Percentiles rank a stretch among this genome's conserved stretches.
Conservation (phyloP, 2,329 filamentous ascomycete genomes). For the Trichoderma asperellum region DNA sequence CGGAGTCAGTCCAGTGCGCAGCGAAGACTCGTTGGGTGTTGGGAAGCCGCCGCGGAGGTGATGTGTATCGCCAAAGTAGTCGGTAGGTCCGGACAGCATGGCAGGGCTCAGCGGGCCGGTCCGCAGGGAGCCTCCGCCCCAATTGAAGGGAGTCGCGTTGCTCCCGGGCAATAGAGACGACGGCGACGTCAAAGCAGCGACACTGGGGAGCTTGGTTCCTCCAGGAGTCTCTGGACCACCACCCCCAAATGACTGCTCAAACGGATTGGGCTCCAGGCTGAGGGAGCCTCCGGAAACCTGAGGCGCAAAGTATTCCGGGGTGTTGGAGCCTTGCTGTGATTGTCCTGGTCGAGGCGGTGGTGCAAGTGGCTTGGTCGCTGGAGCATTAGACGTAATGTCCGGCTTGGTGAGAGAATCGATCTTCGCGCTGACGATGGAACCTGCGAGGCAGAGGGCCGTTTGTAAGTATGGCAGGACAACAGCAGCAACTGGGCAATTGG, state of each 20-base stretch:
- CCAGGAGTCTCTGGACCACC: constrained; percentile 77
- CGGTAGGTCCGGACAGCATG: constrained; percentile 89
- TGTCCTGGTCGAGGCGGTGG: constrained; percentile 70
- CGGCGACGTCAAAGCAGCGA: constrained; percentile 88
- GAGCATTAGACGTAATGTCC: constrained; percentile 58
- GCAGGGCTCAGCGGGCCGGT: constrained; percentile 94
- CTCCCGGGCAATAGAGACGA: constrained; percentile 76
- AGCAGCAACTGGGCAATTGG: constrained; percentile 2
- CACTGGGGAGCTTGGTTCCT: constrained; percentile 80
- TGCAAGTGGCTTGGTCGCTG: constrained; percentile 67
- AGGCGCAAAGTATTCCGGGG: constrained; percentile 71
- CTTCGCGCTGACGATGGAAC: constrained; percentile 52
- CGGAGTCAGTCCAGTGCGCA: constrained; percentile 88
- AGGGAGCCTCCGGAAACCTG: constrained; percentile 57
- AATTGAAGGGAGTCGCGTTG: constrained; percentile 74
- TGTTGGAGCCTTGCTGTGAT: constrained; percentile 51
- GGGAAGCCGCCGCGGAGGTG: constrained; percentile 82
- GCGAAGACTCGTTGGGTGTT: constrained; percentile 93
- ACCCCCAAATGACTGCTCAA: constrained; percentile 87
- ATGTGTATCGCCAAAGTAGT: constrained; percentile 85
- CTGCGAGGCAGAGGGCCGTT: constrained; percentile 37
- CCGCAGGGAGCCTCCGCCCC: constrained; percentile 81
- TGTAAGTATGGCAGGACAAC: constrained; percentile 21
- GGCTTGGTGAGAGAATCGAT: constrained; percentile 51
- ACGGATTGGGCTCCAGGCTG: constrained; percentile 89